Conservation (phyloP, 345 rosid species). For the Pistacia atlantica region DNA sequence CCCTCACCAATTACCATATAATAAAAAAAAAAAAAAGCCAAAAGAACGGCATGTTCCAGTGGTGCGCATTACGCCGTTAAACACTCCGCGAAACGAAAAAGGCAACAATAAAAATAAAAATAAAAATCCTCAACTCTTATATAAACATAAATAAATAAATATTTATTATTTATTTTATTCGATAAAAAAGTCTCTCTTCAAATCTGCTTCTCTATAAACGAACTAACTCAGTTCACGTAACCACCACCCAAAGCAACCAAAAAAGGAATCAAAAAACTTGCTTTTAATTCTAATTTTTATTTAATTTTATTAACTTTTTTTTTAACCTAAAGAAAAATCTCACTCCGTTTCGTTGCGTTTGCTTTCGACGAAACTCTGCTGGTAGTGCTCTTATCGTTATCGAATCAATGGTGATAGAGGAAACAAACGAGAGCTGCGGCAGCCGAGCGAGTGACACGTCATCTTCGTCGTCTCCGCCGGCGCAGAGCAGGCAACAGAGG, state of each 20-base stretch:
- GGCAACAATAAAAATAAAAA: no score
- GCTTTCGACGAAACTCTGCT: neutral
- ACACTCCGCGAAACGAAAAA: conserved; percentile 15
- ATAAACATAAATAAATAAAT: neutral
- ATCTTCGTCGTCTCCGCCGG: conserved; percentile 27
- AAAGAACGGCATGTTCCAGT: conserved; percentile 13
- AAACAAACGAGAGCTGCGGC: conserved; percentile 60
- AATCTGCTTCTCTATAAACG: conserved; percentile 22
- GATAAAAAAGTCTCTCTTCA: neutral
- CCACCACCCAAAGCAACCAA: conserved; percentile 8
- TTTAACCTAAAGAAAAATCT: neutral
- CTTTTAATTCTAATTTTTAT: neutral
- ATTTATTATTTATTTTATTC: neutral
- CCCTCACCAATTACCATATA: neutral
- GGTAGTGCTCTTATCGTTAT: neutral
- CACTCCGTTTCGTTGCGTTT: neutral
- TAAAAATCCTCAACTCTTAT: neutral
- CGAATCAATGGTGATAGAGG: conserved; percentile 56
- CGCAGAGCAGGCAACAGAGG: conserved; percentile 52
- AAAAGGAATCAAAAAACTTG: conserved; percentile 18
- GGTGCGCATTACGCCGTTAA: conserved; percentile 37
- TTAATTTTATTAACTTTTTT: neutral
- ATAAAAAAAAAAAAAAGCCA: neutral
- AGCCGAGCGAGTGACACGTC: conserved; percentile 47
- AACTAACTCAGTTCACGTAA: conserved; percentile 16